Conservation (phyloP, 1,139 yeast genomes). For the Suhomyces coccinellae region DNA sequence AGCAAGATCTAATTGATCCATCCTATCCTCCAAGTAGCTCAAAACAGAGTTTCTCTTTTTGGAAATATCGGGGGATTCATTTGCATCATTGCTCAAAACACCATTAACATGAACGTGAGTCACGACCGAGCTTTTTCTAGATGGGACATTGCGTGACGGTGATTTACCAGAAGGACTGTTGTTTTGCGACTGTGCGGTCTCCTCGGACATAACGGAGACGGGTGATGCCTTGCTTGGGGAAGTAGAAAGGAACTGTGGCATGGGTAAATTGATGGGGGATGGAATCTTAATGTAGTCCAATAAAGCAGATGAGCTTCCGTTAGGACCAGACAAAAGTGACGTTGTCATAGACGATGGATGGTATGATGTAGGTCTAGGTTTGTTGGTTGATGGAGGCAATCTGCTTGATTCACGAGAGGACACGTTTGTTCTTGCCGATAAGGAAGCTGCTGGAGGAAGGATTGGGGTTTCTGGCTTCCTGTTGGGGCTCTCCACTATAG, state of each 20-base stretch:
- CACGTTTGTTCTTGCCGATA: conserved; percentile 15
- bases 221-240: conserved; percentile 38
- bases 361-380: conserved; percentile 79
- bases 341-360: conserved; percentile 60
- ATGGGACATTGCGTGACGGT: conserved; percentile 17
- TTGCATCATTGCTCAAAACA: conserved; percentile 38
- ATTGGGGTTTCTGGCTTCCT: conserved; percentile 18
- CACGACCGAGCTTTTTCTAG: conserved; percentile 46
- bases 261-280: conserved; percentile 31
- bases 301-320: conserved; percentile 24
- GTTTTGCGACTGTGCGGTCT: conserved; percentile 11
- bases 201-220: conserved; percentile 18
- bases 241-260: conserved; percentile 38
- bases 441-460: conserved; percentile 14
- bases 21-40: conserved; percentile 49
- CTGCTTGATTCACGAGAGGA: conserved; percentile 27
- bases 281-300: conserved; percentile 38
- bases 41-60: conserved; percentile 45
- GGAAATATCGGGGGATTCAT: conserved; percentile 23
- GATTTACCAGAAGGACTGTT: conserved; percentile 12
- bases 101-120: conserved; percentile 52
- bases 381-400: conserved; percentile 49
- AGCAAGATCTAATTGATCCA: conserved; percentile 43
- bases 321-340: conserved; percentile 26
- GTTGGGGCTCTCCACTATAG: conserved; percentile 50